Evolutionary conservation across 176 grass and related monocot species (phyloP).

Genomic region (Areca catechu): DNA sequence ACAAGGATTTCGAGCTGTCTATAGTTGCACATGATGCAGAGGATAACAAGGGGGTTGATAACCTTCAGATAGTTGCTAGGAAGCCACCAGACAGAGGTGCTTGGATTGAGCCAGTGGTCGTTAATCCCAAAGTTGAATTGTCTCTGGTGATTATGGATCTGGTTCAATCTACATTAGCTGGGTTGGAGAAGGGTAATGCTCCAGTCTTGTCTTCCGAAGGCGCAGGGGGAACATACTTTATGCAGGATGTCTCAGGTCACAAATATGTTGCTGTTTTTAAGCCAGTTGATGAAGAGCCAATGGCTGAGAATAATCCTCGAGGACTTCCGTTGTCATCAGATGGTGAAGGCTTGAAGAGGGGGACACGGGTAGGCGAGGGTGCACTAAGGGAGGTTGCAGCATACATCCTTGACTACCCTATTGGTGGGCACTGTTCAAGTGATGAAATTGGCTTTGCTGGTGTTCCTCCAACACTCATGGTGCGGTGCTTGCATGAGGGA

Average conservation of each 20-base stretch:
- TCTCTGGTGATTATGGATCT: background rate
- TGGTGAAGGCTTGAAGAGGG: conserved; percentile 13
- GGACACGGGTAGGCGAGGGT: conserved; percentile 6
- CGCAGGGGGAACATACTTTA: conserved; percentile 7
- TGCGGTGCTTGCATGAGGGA: background rate
- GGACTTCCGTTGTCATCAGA: conserved; percentile 1
- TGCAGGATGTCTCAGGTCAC: conserved; percentile 5
- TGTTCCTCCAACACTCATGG: conserved; percentile 8
- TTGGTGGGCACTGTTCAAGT: background rate
- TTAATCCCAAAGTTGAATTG: conserved; percentile 6
- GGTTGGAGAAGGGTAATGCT: conserved; percentile 7
- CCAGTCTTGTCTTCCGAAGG: conserved; percentile 8
- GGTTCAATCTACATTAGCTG: background rate
- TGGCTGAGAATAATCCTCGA: conserved; percentile 18
- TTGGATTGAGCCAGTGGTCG: background rate
- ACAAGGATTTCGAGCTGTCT: background rate
- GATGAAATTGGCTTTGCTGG: conserved; percentile 9
- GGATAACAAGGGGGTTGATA: conserved; percentile 2
- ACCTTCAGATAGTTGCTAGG: conserved; percentile 8
- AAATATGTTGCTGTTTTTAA: conserved; percentile 4
- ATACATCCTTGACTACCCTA: conserved; percentile 9
- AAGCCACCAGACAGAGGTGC: background rate
- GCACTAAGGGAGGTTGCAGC: conserved; percentile 13
- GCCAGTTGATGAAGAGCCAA: conserved; percentile 11
- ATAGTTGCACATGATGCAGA: background rate